phyloP scores from a whole-genome alignment of 2,329 filamentous ascomycete genomes.

The Fusarium dimerum region DNA sequence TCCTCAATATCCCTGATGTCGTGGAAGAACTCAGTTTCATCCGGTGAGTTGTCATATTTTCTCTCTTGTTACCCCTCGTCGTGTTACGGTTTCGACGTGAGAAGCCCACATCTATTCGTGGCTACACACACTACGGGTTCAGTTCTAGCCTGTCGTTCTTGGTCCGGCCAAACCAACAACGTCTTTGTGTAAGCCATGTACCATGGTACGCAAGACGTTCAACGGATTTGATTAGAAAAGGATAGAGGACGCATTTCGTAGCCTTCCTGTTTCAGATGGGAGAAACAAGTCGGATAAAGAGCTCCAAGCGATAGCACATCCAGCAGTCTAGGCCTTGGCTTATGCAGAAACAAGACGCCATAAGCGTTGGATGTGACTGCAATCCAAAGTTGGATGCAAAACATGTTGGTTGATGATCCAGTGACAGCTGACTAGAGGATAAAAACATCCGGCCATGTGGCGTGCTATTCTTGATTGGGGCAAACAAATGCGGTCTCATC shows the following conservation, averaged over 20 bases:
- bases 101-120: neutral
- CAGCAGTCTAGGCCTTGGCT: neutral
- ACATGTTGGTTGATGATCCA: too few species aligned
- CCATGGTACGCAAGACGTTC: neutral
- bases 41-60: slow-evolving; percentile 52
- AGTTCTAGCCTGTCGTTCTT: neutral
- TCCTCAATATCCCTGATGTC: slow-evolving; percentile 58
- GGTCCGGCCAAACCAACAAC: neutral
- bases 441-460: too few species aligned
- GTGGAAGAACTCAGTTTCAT: slow-evolving; percentile 73
- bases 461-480: too few species aligned
- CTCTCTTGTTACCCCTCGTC: slow-evolving; percentile 1
- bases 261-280: too few species aligned
- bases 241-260: neutral
- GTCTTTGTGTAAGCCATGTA: neutral
- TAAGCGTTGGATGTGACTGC: neutral
- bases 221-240: neutral
- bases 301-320: neutral
- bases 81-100: neutral
- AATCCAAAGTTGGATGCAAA: too few species aligned
- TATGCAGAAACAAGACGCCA: neutral
- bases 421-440: too few species aligned
- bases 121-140: too few species aligned
- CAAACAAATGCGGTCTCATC: neutral
- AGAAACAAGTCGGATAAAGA: neutral